These are phyloP conservation scores for Hygrocybe punicea DNA, from an alignment of 768 basidiomycete genomes.

Conservation along the genomic window DNA sequence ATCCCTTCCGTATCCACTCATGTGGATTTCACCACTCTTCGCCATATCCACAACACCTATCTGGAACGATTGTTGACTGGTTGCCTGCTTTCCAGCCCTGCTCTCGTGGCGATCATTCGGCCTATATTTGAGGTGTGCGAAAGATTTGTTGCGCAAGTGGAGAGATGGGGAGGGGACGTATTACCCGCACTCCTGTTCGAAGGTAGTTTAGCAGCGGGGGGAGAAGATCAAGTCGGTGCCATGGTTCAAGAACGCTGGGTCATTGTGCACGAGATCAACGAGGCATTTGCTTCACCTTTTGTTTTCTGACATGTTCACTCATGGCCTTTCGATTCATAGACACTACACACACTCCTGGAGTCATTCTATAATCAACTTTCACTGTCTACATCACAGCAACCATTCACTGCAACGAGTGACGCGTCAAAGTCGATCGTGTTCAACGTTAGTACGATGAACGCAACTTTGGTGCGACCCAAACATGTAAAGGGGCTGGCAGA, in stretches of 20 bases:
- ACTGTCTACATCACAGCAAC: slow-evolving; percentile 70
- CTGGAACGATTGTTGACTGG: slow-evolving; percentile 76
- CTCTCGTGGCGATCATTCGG: slow-evolving; percentile 59
- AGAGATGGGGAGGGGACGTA: slow-evolving; percentile 90
- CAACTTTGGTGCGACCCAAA: slow-evolving; percentile 49
- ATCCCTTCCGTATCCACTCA: slow-evolving; percentile 34
- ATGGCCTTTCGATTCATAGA: slow-evolving; percentile 38
- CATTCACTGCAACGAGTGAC: slow-evolving; percentile 58
- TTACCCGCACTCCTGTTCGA: slow-evolving; percentile 80
- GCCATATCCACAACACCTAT: slow-evolving; percentile 77
- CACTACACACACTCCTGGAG: slow-evolving; percentile 60
- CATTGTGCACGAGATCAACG: slow-evolving; percentile 71
- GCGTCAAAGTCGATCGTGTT: slow-evolving; percentile 67
- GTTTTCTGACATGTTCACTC: background rate
- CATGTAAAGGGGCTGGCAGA: slow-evolving; percentile 52
- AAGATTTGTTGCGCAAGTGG: slow-evolving; percentile 81
- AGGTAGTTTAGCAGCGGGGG: slow-evolving; percentile 59
- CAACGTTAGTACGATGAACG: slow-evolving; percentile 52
- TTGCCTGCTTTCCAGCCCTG: slow-evolving; percentile 67
- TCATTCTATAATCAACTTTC: slow-evolving; percentile 82
- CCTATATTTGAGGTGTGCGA: slow-evolving; percentile 81
- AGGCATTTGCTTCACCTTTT: slow-evolving; percentile 42
- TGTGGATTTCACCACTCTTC: slow-evolving; percentile 84
- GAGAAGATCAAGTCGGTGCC: slow-evolving; percentile 58
- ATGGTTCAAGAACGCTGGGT: slow-evolving; percentile 69